These are phyloP conservation scores for Metarhizium anisopliae DNA, from an alignment of 2,329 filamentous ascomycete genomes.

Conservation along the genomic window DNA sequence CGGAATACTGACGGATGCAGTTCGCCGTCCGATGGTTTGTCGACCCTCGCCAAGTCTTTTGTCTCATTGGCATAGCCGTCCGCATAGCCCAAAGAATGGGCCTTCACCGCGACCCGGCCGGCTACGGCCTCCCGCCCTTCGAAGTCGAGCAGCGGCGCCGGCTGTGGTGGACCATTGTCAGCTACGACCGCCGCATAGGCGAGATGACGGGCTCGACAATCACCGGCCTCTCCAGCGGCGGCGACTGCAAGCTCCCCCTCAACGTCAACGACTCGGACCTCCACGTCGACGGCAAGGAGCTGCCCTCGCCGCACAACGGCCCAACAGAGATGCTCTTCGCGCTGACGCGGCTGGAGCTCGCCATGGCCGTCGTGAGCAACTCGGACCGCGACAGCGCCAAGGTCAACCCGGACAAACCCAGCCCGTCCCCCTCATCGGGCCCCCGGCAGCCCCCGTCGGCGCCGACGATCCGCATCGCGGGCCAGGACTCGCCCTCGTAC, in stretches of 20 bases:
- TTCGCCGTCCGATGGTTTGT: slow-evolving; percentile 44
- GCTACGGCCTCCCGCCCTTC: slow-evolving; percentile 43
- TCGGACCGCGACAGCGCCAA: slow-evolving; percentile 29
- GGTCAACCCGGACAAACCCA: slow-evolving; percentile 16
- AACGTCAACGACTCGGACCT: slow-evolving; percentile 56
- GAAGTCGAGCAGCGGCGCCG: slow-evolving; percentile 63
- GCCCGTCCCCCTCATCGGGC: slow-evolving; percentile 13
- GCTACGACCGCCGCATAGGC: slow-evolving; percentile 59
- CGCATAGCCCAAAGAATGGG: slow-evolving; percentile 61
- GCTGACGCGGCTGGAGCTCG: slow-evolving; percentile 47
- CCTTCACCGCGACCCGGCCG: slow-evolving; percentile 53
- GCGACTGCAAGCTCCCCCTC: slow-evolving; percentile 47
- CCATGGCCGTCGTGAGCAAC: slow-evolving; percentile 42
- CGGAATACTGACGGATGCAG: slow-evolving; percentile 10
- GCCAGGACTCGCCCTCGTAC: slow-evolving; percentile 37
- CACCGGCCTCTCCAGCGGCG: slow-evolving; percentile 43
- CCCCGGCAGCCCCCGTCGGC: slow-evolving; percentile 13
- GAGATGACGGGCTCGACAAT: slow-evolving; percentile 53
- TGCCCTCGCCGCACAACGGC: slow-evolving; percentile 37
- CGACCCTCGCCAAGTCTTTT: slow-evolving; percentile 42
- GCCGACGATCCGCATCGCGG: slow-evolving; percentile 36
- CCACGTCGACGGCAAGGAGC: slow-evolving; percentile 46
- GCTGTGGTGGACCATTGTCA: slow-evolving; percentile 63
- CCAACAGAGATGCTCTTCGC: slow-evolving; percentile 54
- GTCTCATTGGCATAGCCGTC: slow-evolving; percentile 53